Evolutionary conservation across 2,329 filamentous ascomycete genomes (phyloP), one percentile per base, ranked within the genome.

Genomic region (Penicillium hordei): DNA sequence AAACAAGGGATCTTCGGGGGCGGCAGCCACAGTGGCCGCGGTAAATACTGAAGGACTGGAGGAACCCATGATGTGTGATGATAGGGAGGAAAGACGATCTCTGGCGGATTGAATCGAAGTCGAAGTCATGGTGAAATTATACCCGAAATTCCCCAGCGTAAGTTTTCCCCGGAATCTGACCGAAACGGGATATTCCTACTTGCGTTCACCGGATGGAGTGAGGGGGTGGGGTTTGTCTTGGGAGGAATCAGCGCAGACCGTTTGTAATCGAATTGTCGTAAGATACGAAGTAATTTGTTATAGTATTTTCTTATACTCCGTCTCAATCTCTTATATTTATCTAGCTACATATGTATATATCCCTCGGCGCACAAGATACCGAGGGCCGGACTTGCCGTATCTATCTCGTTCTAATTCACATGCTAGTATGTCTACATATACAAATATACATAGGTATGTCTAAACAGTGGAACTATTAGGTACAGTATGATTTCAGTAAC

Each of bases 1-100:
- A 73, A 99, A 99, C 73, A 99, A 86, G 64, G 93, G 87, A 79
- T 99, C 94, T 76, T 96, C 93, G 48, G 94, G 93, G 60, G 94
- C 94, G 78, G 93, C 89, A 69, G 93, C 90, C 59, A 97, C 91
- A 65, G 83, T 80, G 71, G 89, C 84, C 70, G 88, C 83, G 60
- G 87, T 85, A 80, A 96, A 96, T 71, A 83, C 86, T 67, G 89
- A 89, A 57, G 82, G 73, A 70, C 79, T 72, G 62, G 76, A 77
- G 63, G 85, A 82, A 72, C 86, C 83, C 83, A 94, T 88, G 77
- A 77, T 77, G 68, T 94, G 91, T 27, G 68, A 65, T 25, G 71
- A 69, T 60, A 76, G 57, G 17, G 71, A 70, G 2, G 69, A 68
- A 53, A 75, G 68, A 68, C 72, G 73, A 51, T 68, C 60, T 57